Conservation (phyloP, 106 monocot genomes). For the Phalaenopsis aphrodite region DNA sequence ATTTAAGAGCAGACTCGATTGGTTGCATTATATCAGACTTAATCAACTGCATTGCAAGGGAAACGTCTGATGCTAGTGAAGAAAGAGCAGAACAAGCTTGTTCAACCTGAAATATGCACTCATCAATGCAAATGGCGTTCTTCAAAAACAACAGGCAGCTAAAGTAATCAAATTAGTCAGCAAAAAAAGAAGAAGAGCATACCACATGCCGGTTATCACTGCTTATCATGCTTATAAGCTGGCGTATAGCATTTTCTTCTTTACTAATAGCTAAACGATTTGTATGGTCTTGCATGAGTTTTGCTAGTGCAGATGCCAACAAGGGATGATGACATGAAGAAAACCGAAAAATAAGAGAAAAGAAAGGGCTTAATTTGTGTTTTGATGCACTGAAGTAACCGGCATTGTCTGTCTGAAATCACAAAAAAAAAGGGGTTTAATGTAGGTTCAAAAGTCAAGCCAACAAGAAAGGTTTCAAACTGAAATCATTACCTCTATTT, state of each 20-base stretch:
- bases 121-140: slow-evolving; percentile 5
- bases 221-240: slow-evolving; percentile 99
- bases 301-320: slow-evolving; percentile 86
- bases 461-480: background rate
- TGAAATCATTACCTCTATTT: slow-evolving; percentile 70
- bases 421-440: slow-evolving; percentile 8
- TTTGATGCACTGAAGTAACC: slow-evolving; percentile 83
- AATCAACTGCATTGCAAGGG: slow-evolving; percentile 85
- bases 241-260: slow-evolving; percentile 90
- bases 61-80: slow-evolving; percentile 70
- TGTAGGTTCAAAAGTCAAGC: background rate
- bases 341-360: slow-evolving; percentile 94
- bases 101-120: slow-evolving; percentile 59
- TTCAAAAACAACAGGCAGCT: background rate
- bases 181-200: slow-evolving; percentile 15
- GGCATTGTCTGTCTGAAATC: slow-evolving; percentile 70
- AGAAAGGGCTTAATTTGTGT: slow-evolving; percentile 88
- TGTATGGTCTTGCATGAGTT: slow-evolving; percentile 79
- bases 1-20: slow-evolving; percentile 69
- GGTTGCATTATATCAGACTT: slow-evolving; percentile 96
- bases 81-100: slow-evolving; percentile 96
- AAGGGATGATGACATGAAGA: slow-evolving; percentile 99
- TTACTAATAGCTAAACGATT: slow-evolving; percentile 78
- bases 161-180: slow-evolving; percentile 4
- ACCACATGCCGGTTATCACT: slow-evolving; percentile 90